These are phyloP conservation scores for Psilocybe sp. DNA, from an alignment of 768 basidiomycete genomes.

Conservation along the genomic window DNA sequence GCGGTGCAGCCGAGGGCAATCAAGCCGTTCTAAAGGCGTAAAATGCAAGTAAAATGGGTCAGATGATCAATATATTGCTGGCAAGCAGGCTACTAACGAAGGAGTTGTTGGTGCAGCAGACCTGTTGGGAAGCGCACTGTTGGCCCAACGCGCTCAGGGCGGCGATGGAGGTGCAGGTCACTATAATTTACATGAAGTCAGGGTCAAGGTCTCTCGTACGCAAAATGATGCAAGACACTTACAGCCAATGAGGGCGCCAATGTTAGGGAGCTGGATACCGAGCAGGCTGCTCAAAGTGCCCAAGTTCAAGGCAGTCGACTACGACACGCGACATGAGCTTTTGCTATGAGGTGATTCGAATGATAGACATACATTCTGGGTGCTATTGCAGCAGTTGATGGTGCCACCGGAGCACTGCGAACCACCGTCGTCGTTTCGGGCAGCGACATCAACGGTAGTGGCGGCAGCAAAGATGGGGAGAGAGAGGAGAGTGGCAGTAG, in stretches of 20 bases:
- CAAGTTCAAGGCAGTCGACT: conserved; percentile 8
- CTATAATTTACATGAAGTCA: not conserved
- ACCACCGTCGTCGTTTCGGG: too few relatives aligned
- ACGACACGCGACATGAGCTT: not conserved
- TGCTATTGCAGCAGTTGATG: too few relatives aligned
- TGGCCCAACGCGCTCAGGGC: not conserved
- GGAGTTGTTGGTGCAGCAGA: conserved; percentile 16
- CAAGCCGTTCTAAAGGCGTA: conserved; percentile 13
- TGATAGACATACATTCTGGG: not conserved
- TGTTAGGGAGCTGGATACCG: conserved; percentile 6
- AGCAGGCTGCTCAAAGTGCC: conserved; percentile 9
- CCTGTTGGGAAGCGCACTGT: conserved; percentile 9
- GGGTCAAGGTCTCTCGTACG: not conserved
- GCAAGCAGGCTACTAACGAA: conserved; percentile 3
- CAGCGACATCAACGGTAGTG: too few relatives aligned
- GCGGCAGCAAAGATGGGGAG: too few relatives aligned
- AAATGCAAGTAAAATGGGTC: too few relatives aligned
- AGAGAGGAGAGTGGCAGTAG: too few relatives aligned
- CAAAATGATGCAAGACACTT: not conserved
- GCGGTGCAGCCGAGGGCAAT: conserved; percentile 5
- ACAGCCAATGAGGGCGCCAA: conserved; percentile 13
- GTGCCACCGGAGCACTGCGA: too few relatives aligned
- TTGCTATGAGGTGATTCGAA: not conserved
- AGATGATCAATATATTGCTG: too few relatives aligned
- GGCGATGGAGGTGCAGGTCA: not conserved